Evolutionary conservation across 148 eudicot species (phyloP).

Genomic region (Rhododendron henanense): DNA sequence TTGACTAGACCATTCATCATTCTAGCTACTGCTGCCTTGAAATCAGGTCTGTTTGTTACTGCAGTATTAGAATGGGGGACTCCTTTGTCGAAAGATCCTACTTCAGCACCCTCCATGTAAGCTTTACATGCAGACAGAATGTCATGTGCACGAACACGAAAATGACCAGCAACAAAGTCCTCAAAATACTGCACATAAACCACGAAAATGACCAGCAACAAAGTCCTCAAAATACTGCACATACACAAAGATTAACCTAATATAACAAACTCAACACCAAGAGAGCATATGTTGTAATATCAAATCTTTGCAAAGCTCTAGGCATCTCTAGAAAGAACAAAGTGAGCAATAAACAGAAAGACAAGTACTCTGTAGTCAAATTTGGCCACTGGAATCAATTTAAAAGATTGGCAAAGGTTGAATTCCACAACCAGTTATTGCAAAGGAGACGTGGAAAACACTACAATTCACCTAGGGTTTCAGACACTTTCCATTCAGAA

Average conservation of each 20-base stretch:
- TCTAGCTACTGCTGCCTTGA: constrained; percentile 25
- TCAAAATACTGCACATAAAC: constrained; percentile 66
- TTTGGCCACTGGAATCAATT: background rate
- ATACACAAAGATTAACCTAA: background rate
- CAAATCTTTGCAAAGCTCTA: background rate
- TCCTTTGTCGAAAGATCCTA: constrained; percentile 34
- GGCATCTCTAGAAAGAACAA: background rate
- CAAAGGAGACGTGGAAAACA: background rate
- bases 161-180: constrained; percentile 65
- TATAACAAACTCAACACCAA: background rate
- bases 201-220: constrained; percentile 59
- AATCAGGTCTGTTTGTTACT: background rate
- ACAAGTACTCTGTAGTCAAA: background rate
- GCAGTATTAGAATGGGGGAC: background rate
- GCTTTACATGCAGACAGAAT: constrained; percentile 68
- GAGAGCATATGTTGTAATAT: background rate
- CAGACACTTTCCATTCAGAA: background rate
- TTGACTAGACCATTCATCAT: constrained; percentile 37
- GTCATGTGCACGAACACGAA: constrained; percentile 43
- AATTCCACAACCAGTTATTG: background rate
- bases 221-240: constrained; percentile 79
- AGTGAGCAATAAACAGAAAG: background rate
- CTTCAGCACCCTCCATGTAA: constrained; percentile 55
- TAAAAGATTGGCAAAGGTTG: background rate
- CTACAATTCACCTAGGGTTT: background rate